phyloP scores from a whole-genome alignment of 257 asterid species.

The Apocynum venetum region DNA sequence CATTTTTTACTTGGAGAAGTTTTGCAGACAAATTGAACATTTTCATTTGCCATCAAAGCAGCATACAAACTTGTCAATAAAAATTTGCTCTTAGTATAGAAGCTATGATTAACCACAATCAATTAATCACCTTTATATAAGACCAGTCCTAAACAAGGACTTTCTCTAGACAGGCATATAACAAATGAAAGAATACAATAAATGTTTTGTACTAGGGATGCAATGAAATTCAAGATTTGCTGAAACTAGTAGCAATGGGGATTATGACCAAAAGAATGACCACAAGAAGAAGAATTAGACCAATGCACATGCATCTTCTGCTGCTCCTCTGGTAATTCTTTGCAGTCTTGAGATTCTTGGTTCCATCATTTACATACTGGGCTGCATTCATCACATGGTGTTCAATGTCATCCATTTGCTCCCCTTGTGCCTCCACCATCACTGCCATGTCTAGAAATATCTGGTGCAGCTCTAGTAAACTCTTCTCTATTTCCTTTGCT shows the following conservation, averaged over 20 bases:
- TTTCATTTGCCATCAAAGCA: no score
- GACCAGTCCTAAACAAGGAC: conserved; percentile 20
- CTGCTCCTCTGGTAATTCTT: conserved; percentile 72
- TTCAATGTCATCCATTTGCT: conserved; percentile 84
- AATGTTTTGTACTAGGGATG: neutral
- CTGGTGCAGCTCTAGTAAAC: conserved; percentile 90
- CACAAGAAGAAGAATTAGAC: conserved; percentile 53
- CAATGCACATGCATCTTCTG: conserved; percentile 70
- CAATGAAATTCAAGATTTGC: conserved; percentile 38
- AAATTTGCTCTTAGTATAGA: no score
- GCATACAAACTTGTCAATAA: no score
- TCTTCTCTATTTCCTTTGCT: conserved; percentile 82
- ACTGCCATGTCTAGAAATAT: conserved; percentile 91
- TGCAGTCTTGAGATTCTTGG: conserved; percentile 72
- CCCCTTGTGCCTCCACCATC: conserved; percentile 94
- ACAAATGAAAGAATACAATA: conserved; percentile 16
- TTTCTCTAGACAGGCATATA: neutral
- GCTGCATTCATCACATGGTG: conserved; percentile 79
- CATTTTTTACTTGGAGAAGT: no score
- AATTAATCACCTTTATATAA: neutral
- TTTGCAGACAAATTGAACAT: no score
- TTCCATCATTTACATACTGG: conserved; percentile 59
- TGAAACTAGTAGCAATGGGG: conserved; percentile 70
- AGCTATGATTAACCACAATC: neutral
- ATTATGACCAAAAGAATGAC: conserved; percentile 55